Percentiles rank a stretch among this genome's conserved stretches.
These are phyloP conservation scores for Bipolaris oryzae DNA, from an alignment of 2,329 filamentous ascomycete genomes.

Conservation along the genomic window DNA sequence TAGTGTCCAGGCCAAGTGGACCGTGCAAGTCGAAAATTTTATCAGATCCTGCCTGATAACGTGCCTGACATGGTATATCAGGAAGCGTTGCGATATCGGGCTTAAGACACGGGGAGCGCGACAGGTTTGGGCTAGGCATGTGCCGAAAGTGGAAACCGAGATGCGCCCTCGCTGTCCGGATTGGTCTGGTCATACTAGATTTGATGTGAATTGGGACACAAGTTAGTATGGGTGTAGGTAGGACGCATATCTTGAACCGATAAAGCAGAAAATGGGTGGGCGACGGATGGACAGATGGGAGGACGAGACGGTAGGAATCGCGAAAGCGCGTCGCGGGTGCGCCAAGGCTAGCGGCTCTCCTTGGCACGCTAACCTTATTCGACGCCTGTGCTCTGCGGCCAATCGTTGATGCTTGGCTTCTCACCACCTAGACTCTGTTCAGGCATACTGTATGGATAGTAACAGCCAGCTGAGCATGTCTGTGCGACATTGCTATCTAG, in stretches of 20 bases:
- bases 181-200: too few species aligned
- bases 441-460: background rate
- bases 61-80: background rate
- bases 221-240: too few species aligned
- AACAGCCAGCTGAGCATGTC: background rate
- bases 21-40: constrained; percentile 4
- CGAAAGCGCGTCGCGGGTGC: background rate
- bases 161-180: too few species aligned
- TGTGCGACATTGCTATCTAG: background rate
- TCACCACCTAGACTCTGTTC: background rate
- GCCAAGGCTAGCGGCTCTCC: background rate
- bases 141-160: background rate
- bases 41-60: constrained; percentile 11
- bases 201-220: too few species aligned
- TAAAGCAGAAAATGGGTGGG: background rate
- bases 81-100: background rate
- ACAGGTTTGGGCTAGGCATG: background rate
- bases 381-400: background rate
- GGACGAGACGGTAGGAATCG: background rate
- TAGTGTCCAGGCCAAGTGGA: background rate
- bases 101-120: background rate
- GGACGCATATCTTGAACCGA: too few species aligned
- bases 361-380: background rate
- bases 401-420: background rate
- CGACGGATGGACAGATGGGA: background rate